Conservation (phyloP, 1,139 yeast species). For the Geotrichum macrosporum region DNA sequence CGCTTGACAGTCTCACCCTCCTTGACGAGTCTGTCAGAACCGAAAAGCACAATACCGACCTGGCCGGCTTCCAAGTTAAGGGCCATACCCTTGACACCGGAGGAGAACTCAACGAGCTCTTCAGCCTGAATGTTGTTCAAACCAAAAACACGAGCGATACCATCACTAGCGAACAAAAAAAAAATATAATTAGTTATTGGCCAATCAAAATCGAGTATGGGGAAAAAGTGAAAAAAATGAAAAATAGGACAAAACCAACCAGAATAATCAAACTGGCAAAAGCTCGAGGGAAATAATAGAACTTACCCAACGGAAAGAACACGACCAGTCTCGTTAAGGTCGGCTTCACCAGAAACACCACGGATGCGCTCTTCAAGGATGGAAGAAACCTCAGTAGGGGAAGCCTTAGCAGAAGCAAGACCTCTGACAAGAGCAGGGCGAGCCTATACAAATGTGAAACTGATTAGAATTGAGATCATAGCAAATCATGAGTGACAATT, state of each 20-base stretch:
- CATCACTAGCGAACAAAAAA: slow-evolving; percentile 83
- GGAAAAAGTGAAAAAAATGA: too few species aligned
- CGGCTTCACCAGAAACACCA: slow-evolving; percentile 97
- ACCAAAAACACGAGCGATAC: slow-evolving; percentile 99
- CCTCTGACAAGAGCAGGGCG: slow-evolving; percentile 45
- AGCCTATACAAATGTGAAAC: too few species aligned
- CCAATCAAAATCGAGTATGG: too few species aligned
- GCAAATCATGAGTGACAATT: too few species aligned
- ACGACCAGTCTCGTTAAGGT: slow-evolving; percentile 99
- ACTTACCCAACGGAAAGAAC: slow-evolving; percentile 94
- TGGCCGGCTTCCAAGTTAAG: slow-evolving; percentile 99
- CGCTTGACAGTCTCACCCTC: slow-evolving; percentile 99
- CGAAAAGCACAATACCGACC: slow-evolving; percentile 99
- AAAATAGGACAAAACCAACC: too few species aligned
- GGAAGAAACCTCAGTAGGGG: slow-evolving; percentile 98
- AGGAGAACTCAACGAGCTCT: slow-evolving; percentile 98
- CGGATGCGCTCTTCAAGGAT: slow-evolving; percentile 99
- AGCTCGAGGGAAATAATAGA: too few species aligned
- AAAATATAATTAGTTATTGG: too few species aligned
- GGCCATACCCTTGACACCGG: slow-evolving; percentile 99
- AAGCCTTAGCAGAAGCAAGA: slow-evolving; percentile 89
- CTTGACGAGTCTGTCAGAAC: slow-evolving; percentile 97
- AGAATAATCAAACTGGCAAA: too few species aligned
- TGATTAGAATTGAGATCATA: too few species aligned
- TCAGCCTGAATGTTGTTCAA: slow-evolving; percentile 99